Evolutionary conservation across 2,329 filamentous ascomycete species (phyloP).

Genomic region (Shiraia sp.): DNA sequence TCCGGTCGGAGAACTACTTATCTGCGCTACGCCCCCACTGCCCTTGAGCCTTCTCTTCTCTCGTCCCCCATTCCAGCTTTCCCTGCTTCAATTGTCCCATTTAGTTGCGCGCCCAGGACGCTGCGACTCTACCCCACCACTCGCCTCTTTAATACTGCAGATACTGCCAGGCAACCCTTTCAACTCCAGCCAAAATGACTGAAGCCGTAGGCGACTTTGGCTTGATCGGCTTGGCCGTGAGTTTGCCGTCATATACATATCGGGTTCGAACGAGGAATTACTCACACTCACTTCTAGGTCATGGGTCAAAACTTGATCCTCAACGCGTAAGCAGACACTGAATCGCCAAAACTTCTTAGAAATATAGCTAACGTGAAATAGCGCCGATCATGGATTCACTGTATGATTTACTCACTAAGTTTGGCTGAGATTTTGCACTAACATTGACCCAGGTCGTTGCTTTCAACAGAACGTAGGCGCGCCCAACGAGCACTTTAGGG

Average conservation of each 20-base stretch:
- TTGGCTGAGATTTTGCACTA: conserved; percentile 14
- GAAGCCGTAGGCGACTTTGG: conserved; percentile 54
- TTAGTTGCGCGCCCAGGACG: conserved; percentile 34
- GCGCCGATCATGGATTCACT: conserved; percentile 73
- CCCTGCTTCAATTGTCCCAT: conserved; percentile 27
- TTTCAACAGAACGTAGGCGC: conserved; percentile 82
- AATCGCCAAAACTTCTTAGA: conserved; percentile 11
- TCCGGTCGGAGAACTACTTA: conserved; percentile 42
- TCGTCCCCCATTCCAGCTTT: conserved; percentile 23
- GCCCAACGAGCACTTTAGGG: background rate
- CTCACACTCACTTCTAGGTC: conserved; percentile 35
- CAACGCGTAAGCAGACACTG: conserved; percentile 50
- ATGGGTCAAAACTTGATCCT: conserved; percentile 61
- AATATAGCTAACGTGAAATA: conserved; percentile 33
- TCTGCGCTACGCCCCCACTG: conserved; percentile 34
- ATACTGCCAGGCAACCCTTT: conserved; percentile 6
- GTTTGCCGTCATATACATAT: conserved; percentile 18
- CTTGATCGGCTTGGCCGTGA: conserved; percentile 57
- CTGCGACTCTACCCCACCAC: conserved; percentile 36
- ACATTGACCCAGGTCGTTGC: conserved; percentile 65
- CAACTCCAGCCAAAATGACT: conserved; percentile 36
- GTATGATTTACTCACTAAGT: conserved; percentile 39
- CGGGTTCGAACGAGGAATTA: conserved; percentile 6
- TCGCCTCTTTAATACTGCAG: conserved; percentile 8
- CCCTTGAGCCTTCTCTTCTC: conserved; percentile 21